Percentiles rank a stretch among this genome's conserved stretches.
Evolutionary conservation across 164 flowering plant genomes (phyloP).

Genomic region (Cinnamomum chago): DNA sequence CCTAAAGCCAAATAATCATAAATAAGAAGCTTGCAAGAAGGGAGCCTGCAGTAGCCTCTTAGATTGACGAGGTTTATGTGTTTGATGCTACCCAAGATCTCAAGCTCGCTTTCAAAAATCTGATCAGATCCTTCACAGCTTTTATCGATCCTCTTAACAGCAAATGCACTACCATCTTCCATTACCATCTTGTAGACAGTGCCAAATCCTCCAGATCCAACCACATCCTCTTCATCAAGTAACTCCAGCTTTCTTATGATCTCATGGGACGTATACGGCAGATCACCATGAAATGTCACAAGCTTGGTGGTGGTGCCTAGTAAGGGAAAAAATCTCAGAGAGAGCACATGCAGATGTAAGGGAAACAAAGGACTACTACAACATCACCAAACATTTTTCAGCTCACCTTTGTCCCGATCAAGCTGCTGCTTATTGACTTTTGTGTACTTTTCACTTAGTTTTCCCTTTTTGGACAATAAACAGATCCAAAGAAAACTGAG

Average conservation of each 20-base stretch:
- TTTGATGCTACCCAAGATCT: constrained; percentile 87
- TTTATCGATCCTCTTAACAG: constrained; percentile 83
- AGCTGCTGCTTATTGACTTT: constrained; percentile 81
- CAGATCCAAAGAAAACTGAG: constrained; percentile 68
- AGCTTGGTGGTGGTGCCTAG: constrained; percentile 68
- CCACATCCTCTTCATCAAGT: constrained; percentile 79
- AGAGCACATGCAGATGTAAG: not conserved
- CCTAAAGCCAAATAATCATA: constrained; percentile 85
- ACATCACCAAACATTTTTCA: not conserved
- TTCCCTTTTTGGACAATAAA: constrained; percentile 68
- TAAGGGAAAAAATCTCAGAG: constrained; percentile 2
- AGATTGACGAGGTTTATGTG: constrained; percentile 89
- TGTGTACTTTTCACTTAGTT: constrained; percentile 63
- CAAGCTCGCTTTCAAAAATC: constrained; percentile 85
- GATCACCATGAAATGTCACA: constrained; percentile 87
- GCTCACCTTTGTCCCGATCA: constrained; percentile 8
- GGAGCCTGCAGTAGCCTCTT: constrained; percentile 82
- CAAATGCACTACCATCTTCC: constrained; percentile 88
- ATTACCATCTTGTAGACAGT: constrained; percentile 91
- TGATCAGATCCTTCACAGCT: constrained; percentile 79
- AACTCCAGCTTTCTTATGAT: constrained; percentile 87
- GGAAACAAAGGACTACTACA: not conserved
- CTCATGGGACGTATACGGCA: constrained; percentile 85
- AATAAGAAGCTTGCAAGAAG: constrained; percentile 81
- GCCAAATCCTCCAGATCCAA: constrained; percentile 97